Conservation (phyloP, 1,284 basidiomycete species). For the Cryptococcus hybrid region DNA sequence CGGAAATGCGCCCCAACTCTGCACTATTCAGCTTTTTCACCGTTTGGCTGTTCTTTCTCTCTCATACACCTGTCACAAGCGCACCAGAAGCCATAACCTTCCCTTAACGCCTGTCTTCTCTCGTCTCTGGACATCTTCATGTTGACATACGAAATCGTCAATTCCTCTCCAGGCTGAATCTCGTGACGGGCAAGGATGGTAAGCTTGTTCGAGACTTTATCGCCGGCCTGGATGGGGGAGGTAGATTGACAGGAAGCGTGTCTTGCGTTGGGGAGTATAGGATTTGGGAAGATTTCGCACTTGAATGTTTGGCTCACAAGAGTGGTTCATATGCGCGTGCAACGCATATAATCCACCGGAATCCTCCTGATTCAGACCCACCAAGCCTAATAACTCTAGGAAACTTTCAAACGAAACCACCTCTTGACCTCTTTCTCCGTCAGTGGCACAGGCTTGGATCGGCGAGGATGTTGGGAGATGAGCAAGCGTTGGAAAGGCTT, state of each 20-base stretch:
- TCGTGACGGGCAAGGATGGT: slow-evolving; percentile 63
- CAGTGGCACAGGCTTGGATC: slow-evolving; percentile 55
- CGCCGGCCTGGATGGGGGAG: slow-evolving; percentile 50
- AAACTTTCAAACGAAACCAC: slow-evolving; percentile 74
- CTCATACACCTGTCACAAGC: slow-evolving; percentile 62
- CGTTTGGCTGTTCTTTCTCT: slow-evolving; percentile 53
- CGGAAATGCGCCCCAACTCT: too few species aligned
- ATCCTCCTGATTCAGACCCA: slow-evolving; percentile 81
- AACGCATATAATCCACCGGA: slow-evolving; percentile 82
- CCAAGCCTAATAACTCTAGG: slow-evolving; percentile 69
- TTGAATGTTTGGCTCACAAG: slow-evolving; percentile 72
- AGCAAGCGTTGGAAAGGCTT: slow-evolving; percentile 27
- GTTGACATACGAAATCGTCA: slow-evolving; percentile 71
- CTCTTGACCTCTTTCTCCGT: slow-evolving; percentile 57
- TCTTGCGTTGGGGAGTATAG: slow-evolving; percentile 59
- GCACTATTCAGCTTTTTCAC: too few species aligned
- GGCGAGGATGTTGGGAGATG: slow-evolving; percentile 56
- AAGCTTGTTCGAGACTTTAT: slow-evolving; percentile 39
- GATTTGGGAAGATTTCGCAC: slow-evolving; percentile 51
- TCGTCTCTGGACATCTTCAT: slow-evolving; percentile 58
- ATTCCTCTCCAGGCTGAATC: slow-evolving; percentile 71
- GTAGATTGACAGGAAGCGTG: slow-evolving; percentile 59
- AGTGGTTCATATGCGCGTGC: slow-evolving; percentile 84
- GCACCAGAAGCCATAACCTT: slow-evolving; percentile 74
- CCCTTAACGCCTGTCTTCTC: slow-evolving; percentile 62